Conservation (phyloP, 495 filamentous ascomycete genomes). For the Penicillium diatomitis region DNA sequence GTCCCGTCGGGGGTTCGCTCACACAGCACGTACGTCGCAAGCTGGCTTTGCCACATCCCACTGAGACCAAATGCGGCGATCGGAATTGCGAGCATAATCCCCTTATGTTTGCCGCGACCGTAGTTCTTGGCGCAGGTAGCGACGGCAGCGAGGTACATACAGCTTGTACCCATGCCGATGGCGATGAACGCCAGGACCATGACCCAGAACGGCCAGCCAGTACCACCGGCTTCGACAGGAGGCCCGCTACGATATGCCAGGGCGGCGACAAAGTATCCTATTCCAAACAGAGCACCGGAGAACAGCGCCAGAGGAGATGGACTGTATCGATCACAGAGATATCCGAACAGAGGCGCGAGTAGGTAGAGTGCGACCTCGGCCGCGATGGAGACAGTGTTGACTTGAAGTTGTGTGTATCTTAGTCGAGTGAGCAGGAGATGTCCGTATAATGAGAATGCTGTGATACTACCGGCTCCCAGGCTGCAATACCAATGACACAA, state of each 20-base stretch:
- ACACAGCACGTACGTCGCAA: constrained; percentile 70
- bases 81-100: constrained; percentile 78
- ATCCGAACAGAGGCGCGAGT: constrained; percentile 80
- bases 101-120: constrained; percentile 75
- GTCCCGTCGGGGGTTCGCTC: constrained; percentile 50
- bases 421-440: constrained; percentile 76
- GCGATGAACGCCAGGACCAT: constrained; percentile 79
- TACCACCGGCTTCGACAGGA: constrained; percentile 44
- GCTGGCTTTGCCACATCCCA: constrained; percentile 88
- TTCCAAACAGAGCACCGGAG: constrained; percentile 63
- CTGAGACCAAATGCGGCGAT: constrained; percentile 91
- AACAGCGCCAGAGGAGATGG: constrained; percentile 64
- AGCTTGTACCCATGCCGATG: constrained; percentile 73
- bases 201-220: constrained; percentile 62
- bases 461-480: constrained; percentile 76
- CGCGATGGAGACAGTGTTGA: constrained; percentile 79
- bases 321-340: constrained; percentile 78
- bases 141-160: constrained; percentile 79
- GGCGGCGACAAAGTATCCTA: constrained; percentile 77
- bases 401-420: constrained; percentile 78
- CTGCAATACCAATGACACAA: constrained; percentile 14
- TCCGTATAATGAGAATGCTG: constrained; percentile 84
- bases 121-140: constrained; percentile 98
- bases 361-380: constrained; percentile 83
- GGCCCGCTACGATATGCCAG: constrained; percentile 61